These are phyloP conservation scores for Colletotrichum agaves DNA, from an alignment of 2,329 filamentous ascomycete genomes.

Conservation along the genomic window DNA sequence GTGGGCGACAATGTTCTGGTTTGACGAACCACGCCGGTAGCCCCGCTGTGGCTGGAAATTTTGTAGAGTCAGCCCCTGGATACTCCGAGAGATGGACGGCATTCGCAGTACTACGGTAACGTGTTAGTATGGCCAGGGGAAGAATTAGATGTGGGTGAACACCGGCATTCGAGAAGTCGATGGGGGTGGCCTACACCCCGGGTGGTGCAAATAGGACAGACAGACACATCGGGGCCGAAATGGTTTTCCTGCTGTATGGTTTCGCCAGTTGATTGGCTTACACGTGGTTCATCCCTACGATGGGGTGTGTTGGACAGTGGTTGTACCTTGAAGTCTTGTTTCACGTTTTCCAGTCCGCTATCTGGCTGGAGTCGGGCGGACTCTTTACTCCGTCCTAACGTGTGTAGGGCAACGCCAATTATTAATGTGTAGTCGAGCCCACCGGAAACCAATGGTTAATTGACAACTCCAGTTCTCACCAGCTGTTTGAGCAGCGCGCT, in stretches of 20 bases:
- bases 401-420: neutral
- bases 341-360: conserved; percentile 14
- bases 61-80: neutral
- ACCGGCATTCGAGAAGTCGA: neutral
- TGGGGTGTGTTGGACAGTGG: neutral
- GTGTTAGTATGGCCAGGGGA: neutral
- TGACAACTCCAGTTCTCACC: neutral
- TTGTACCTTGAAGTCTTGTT: conserved; percentile 24
- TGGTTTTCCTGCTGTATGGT: neutral
- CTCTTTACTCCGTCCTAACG: conserved; percentile 24
- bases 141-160: neutral
- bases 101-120: neutral
- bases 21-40: conserved; percentile 1
- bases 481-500: neutral
- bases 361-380: conserved; percentile 3
- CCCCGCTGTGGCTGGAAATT: conserved; percentile 14
- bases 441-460: neutral
- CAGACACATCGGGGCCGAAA: neutral
- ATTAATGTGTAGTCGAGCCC: neutral
- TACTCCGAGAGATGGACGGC: neutral
- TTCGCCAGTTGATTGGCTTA: conserved; percentile 6
- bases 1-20: neutral
- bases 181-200: neutral
- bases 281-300: conserved; percentile 26
- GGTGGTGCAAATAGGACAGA: neutral